Base-by-base conservation (phyloP, 176 grass and related monocot species). In the Chloris gayana region DNA sequence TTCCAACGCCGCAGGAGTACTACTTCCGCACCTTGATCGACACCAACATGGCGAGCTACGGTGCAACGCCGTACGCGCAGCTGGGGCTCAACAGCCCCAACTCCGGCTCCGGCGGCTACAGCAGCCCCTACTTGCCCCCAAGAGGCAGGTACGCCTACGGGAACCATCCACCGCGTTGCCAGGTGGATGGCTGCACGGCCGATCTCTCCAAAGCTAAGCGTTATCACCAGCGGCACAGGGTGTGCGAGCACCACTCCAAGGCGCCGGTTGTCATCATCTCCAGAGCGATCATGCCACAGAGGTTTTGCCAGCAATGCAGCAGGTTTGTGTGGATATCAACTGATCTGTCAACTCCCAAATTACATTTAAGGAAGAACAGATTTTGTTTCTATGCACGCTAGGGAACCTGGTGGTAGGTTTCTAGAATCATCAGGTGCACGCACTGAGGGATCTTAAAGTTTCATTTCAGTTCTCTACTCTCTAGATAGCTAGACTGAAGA, bases 261-360 rank as follows among this genome's bases (percentile, higher is more conserved):
- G 88, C 86, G 8, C 73, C 92, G 4, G 67, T 84, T 44, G 92
- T 94, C 69, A 82, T 90, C 80, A 88, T 87, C 34, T 75, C 84
- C 18, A 88, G 85, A 11, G 92, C 54, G 22, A 57, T 88, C 4
- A 72, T 88, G 30, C 88, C 86, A 24, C 92, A 94, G 79, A 91
- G 92, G 67, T 94, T 94, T 73, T 94, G 92, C 73, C 92, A 94
- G 79, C 92, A 94, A 82, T 94, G 92, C 83, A 94, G 92, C 88
- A 88, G 92, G 92, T 18, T 18, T 6, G 17, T 51, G 17, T 18
- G 49, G 49, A 31, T 24, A 24, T 25, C 56, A 14, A 49, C 21
- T n/a, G n/a, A n/a, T n/a, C n/a, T n/a, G n/a, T n/a, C n/a, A 22
- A 56, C 22, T 57, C 22, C 22, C 7, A n/a, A 9, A 57, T 57